Evolutionary conservation across 2,329 filamentous ascomycete species (phyloP), one percentile per base, ranked within the genome.

Genomic region (Alternaria consortialis): DNA sequence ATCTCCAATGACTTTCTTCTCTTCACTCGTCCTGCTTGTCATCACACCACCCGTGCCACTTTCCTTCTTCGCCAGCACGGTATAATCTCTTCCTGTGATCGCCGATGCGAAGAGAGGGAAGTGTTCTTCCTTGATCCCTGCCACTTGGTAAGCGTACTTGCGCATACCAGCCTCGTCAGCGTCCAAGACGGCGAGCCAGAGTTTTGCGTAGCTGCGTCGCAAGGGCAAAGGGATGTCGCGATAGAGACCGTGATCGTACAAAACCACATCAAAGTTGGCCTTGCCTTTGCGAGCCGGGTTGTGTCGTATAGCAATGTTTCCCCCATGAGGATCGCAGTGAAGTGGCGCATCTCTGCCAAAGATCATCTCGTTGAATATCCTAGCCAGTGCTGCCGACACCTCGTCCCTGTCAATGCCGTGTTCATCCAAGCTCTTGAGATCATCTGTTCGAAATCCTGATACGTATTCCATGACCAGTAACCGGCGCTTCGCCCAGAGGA

Each of bases 321-420:
- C 95, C 48, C 94, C 95, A 74, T 99, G 95, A 0, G 95, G 95
- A 75, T 99, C 95, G 80, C 95, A 99, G 81, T 99, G 95, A 39
- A 99, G 82, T 0, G 95, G 93, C 0, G 94, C 94, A 60, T 90
- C 86, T 53, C 90, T 87, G 50, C 94, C 94, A 68, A 99, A 99
- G 69, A 99, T 97, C 95, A 99, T 99, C 77, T 98, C 94, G 83
- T 99, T 99, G 85, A 99, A 99, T 60, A 99, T 93, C 60, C 90
- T 89, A 0, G 95, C 91, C 4, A 99, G 84, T 0, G 93, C 91
- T 1, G 94, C 94, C 0, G 94, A 97, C 5, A 99, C 95, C 79
- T 98, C 94, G 74, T 98, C 95, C 20, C 95, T 89, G 78, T 97
- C 93, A 75, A 99, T 99, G 59, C 88, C 86, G 76, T 96, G 91